Evolutionary conservation across 169 alveolate species (phyloP), one percentile per base, ranked within the genome.

Genomic region (Babesia ovata): DNA sequence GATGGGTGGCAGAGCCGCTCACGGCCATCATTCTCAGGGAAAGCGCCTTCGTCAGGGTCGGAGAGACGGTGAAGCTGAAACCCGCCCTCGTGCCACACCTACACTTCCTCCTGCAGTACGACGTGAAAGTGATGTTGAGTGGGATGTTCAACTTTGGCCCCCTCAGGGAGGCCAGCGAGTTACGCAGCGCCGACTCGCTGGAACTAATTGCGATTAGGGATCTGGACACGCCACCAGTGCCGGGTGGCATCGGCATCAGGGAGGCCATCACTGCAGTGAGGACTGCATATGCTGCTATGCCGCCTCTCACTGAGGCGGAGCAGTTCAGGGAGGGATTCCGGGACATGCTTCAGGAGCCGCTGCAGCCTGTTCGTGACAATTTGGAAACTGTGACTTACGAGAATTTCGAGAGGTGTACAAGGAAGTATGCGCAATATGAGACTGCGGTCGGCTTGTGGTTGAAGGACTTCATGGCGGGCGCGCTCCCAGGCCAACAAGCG

Each of bases 321-420:
- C 19, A 50, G 62, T 73, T 67, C 72, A 45, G 75, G 17, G 42
- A 39, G 33, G 84, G 75, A 8, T 90, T 75, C 42, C 73, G 72
- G 75, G 91, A 90, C 63, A 48, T 84, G 46, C 54, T 86, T 16
- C 94, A 90, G 61, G 77, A 76, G 24, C 94, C 94, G 10, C 70
- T 90, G 54, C 94, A 90, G 49, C 94, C 94, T 2, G 67, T 90
- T 29, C 85, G 89, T 49, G 94, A 90, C 42, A 86, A 90, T 70
- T 74, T 90, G 67, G 84, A 85, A 11, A 75, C 91, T 13, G 85
- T 60, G 33, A 79, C 86, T 10, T 90, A 90, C 63, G 92, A 90
- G 61, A 63, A 84, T 26, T 90, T 90, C 58, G 94, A 90, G 74
- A 75, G 58, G 42, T 89, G 90, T 49, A 56, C 75, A 17, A 66